Percentiles rank a stretch among this genome's conserved stretches.
phyloP scores from a whole-genome alignment of 306 rosid genomes.

The Begonia masoniana region DNA sequence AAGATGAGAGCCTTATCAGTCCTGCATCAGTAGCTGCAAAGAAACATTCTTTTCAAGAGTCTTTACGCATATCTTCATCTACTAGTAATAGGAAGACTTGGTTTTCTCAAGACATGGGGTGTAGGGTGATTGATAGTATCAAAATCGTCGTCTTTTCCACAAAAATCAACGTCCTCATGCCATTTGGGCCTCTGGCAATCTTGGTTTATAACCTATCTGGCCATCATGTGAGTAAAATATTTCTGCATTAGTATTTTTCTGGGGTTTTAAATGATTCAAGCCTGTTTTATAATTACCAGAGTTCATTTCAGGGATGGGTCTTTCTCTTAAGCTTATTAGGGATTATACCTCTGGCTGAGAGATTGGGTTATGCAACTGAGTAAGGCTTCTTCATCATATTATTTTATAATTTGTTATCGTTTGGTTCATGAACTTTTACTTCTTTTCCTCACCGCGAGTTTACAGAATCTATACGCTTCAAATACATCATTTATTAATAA shows the following conservation, averaged over 20 bases:
- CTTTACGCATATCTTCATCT: constrained; percentile 9
- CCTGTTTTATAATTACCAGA: constrained; percentile 2
- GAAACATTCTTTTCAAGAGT: constrained; percentile 16
- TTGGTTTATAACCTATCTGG: constrained; percentile 21
- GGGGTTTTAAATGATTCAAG: neutral
- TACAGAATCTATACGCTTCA: neutral
- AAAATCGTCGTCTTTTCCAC: constrained; percentile 30
- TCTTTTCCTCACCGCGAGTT: neutral
- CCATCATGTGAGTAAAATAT: constrained; percentile 27
- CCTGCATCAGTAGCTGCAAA: constrained; percentile 16
- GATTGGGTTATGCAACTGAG: constrained; percentile 42
- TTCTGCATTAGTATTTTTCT: neutral
- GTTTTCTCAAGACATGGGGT: constrained; percentile 13
- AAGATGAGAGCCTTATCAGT: constrained; percentile 26
- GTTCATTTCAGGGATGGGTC: constrained; percentile 33
- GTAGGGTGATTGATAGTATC: constrained; percentile 24
- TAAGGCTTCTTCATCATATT: constrained; percentile 9
- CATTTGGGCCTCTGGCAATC: constrained; percentile 37
- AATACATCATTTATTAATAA: no score
- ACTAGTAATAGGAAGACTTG: constrained; percentile 11
- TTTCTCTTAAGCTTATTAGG: constrained; percentile 37
- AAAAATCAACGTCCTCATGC: constrained; percentile 33
- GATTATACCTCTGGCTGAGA: constrained; percentile 40
- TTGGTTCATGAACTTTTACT: neutral
- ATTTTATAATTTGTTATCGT: no score